These are phyloP conservation scores for Trametes cinnabarina DNA, from an alignment of 768 basidiomycete species.

Conservation along the genomic window DNA sequence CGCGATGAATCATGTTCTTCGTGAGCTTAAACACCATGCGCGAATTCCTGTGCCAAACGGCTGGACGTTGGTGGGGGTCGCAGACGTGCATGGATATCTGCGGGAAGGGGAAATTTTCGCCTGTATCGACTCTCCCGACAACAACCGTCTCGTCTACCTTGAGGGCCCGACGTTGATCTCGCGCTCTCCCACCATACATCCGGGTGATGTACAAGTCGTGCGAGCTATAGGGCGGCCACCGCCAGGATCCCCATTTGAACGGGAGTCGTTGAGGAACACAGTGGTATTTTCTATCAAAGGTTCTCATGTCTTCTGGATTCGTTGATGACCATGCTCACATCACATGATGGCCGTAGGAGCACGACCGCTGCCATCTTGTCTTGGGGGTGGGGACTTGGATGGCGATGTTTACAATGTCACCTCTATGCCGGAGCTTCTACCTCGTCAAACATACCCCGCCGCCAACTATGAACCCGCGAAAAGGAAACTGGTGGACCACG, in stretches of 20 bases:
- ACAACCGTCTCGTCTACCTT: slow-evolving; percentile 40
- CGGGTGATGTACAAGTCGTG: slow-evolving; percentile 64
- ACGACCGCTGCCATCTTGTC: slow-evolving; percentile 58
- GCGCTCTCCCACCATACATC: slow-evolving; percentile 67
- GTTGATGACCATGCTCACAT: not conserved
- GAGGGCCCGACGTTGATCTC: slow-evolving; percentile 56
- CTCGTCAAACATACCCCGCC: slow-evolving; percentile 32
- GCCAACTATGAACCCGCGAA: slow-evolving; percentile 49
- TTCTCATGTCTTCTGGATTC: slow-evolving; percentile 15
- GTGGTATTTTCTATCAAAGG: slow-evolving; percentile 65
- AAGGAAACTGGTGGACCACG: slow-evolving; percentile 43
- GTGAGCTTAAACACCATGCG: slow-evolving; percentile 60
- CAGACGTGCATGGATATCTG: slow-evolving; percentile 58
- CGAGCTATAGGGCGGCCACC: slow-evolving; percentile 61
- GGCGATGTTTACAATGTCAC: slow-evolving; percentile 34
- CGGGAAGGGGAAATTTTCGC: slow-evolving; percentile 59
- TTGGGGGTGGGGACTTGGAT: slow-evolving; percentile 71
- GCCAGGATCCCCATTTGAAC: slow-evolving; percentile 47
- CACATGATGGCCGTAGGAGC: slow-evolving; percentile 37
- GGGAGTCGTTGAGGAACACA: slow-evolving; percentile 55
- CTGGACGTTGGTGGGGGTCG: slow-evolving; percentile 71
- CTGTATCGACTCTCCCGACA: slow-evolving; percentile 46
- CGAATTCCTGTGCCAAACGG: slow-evolving; percentile 64
- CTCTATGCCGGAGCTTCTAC: slow-evolving; percentile 26
- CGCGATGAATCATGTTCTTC: slow-evolving; percentile 60